Conservation (phyloP, 2,329 filamentous ascomycete genomes). For the Salinomyces thailandicus region DNA sequence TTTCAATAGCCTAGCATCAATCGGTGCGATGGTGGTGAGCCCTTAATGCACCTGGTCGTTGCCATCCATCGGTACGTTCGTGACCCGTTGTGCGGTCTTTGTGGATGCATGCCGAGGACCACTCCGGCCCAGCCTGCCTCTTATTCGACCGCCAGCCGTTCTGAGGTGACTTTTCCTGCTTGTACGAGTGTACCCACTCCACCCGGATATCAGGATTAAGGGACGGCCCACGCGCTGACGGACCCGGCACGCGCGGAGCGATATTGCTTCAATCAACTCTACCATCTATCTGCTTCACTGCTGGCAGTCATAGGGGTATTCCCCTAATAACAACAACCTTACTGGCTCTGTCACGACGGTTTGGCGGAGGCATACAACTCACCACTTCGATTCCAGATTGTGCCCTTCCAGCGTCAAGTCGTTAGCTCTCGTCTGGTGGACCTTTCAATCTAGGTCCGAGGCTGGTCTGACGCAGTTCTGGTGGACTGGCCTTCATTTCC, state of each 20-base stretch:
- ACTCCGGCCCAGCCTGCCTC: slow-evolving; percentile 11
- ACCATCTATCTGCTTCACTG: slow-evolving; percentile 17
- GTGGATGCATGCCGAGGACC: slow-evolving; percentile 7
- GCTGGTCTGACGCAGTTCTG: too few species aligned
- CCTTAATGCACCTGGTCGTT: slow-evolving; percentile 5
- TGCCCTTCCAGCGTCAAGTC: too few species aligned
- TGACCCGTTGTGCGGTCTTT: neutral
- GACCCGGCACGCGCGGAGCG: slow-evolving; percentile 10
- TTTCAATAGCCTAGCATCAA: slow-evolving; percentile 16
- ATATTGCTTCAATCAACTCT: slow-evolving; percentile 17
- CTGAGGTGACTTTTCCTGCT: slow-evolving; percentile 7
- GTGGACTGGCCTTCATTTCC: too few species aligned
- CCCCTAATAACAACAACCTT: too few species aligned
- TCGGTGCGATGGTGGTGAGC: slow-evolving; percentile 16
- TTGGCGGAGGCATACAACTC: too few species aligned
- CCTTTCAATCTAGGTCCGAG: too few species aligned
- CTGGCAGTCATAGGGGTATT: too few species aligned
- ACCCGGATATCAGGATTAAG: slow-evolving; percentile 19
- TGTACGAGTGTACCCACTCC: slow-evolving; percentile 2
- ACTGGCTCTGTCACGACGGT: too few species aligned
- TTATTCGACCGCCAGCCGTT: slow-evolving; percentile 17
- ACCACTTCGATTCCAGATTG: too few species aligned
- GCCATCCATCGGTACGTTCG: neutral
- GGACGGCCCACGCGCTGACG: slow-evolving; percentile 15
- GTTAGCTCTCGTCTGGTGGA: too few species aligned